phyloP scores from a whole-genome alignment of 1,284 basidiomycete genomes.

The Cutaneotrichosporon sp. region DNA sequence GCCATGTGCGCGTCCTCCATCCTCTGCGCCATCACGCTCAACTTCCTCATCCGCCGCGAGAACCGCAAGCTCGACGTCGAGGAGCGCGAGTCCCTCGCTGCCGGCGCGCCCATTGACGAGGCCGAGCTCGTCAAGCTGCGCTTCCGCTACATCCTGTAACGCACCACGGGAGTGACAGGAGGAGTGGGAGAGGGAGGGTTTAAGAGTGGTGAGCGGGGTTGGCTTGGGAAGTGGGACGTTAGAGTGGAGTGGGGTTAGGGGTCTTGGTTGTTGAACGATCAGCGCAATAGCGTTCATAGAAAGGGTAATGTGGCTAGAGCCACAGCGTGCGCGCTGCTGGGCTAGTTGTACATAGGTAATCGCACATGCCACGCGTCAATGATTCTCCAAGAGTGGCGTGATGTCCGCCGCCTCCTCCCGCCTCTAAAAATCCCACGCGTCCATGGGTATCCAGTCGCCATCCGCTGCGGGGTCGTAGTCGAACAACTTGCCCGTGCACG shows the following conservation, averaged over 20 bases:
- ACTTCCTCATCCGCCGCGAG: conserved; percentile 13
- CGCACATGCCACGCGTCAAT: neutral
- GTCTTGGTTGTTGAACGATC: neutral
- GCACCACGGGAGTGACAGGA: neutral
- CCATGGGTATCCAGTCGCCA: no score
- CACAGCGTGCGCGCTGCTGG: neutral
- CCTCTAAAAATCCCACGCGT: no score
- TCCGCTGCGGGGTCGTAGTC: no score
- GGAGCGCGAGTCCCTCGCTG: neutral
- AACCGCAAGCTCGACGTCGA: conserved; percentile 14
- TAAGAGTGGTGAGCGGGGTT: neutral
- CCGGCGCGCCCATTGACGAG: neutral
- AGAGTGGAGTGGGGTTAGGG: neutral
- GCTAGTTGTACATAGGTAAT: neutral
- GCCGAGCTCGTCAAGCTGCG: neutral
- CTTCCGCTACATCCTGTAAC: neutral
- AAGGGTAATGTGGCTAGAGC: neutral
- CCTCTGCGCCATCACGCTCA: conserved; percentile 4
- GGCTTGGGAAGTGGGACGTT: neutral
- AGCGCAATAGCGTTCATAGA: neutral
- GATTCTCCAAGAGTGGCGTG: no score
- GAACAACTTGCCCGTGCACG: conserved; percentile 50
- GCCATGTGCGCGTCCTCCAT: conserved; percentile 22
- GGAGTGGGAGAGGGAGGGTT: neutral
- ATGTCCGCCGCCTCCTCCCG: no score